Conservation (phyloP, 331 rosid genomes). For the Quercus tomentella region DNA sequence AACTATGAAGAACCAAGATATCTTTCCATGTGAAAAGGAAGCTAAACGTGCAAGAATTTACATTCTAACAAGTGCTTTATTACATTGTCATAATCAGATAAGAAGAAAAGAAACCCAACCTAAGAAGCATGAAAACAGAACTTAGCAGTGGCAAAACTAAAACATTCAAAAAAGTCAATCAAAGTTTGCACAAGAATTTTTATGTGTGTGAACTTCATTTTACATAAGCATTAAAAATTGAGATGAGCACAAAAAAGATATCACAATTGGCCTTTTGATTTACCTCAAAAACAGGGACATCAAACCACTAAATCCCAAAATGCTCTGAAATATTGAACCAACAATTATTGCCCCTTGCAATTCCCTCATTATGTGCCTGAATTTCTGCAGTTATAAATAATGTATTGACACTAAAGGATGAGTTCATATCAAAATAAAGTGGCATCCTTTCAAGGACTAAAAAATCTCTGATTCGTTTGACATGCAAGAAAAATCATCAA, state of each 20-base stretch:
- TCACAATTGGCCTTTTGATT: conserved; percentile 1
- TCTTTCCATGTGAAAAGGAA: neutral
- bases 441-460: neutral
- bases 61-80: neutral
- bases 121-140: neutral
- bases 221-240: neutral
- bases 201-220: neutral
- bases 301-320: conserved; percentile 84
- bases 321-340: conserved; percentile 81
- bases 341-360: conserved; percentile 95
- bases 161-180: neutral
- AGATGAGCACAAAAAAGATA: neutral
- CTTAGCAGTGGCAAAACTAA: neutral
- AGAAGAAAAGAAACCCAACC: neutral
- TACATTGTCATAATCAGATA: neutral
- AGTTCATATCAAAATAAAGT: neutral
- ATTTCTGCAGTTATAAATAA: conserved; percentile 55
- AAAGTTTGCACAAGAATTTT: neutral
- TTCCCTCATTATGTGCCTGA: conserved; percentile 95
- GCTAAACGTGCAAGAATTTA: neutral
- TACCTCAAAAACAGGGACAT: conserved; percentile 66
- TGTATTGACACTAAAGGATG: neutral
- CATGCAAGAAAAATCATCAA: neutral
- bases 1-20: neutral
- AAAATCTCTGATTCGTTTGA: neutral